Evolutionary conservation across 2,329 filamentous ascomycete genomes (phyloP), one percentile per base, ranked within the genome.

Genomic region (Curvularia verruculosa): DNA sequence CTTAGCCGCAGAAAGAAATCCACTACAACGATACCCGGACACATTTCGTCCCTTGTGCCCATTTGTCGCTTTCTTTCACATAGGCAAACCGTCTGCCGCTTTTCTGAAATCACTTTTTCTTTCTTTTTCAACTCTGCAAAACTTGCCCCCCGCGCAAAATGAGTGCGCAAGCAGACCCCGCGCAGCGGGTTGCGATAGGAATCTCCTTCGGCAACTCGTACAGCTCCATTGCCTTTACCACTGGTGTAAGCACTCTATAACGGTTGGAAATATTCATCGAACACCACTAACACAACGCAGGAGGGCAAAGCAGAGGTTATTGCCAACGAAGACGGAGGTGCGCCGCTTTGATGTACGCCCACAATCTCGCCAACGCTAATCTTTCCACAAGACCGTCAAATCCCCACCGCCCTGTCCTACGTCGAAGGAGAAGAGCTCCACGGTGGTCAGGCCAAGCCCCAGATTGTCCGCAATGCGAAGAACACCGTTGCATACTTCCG

Each of bases 131-230:
- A 13, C 49, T 41, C 26, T 46, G 18, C 49, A 31, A 47, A 45
- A 34, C 36, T 45, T 34, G 29, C 40, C 44, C 47, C 54, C 47
- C 63, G 51, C 52, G 53, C 51, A 58, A 54, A 28, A 86, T 81
- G 81, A 84, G 78, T 75, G 81, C 70, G 78, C 83, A 81, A 76
- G 79, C 77, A 73, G 77, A 72, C 69, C 77, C 76, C 74, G 77
- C 73, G 70, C 82, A 85, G 77, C 80, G 84, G 71, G 83, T 84
- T 72, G 91, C 89, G 76, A 98, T 99, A 80, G 95, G 95, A 77
- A 92, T 99, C 76, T 90, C 93, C 67, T 97, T 98, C 83, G 95
- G 95, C 81, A 99, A 98, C 83, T 93, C 92, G 61, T 96, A 96
- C 87, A 96, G 92, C 82, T 97, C 92, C 59, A 97, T 99, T 80